phyloP scores from a whole-genome alignment of 192 early-diverging fungal genomes.

The Gonapodya prolifera region DNA sequence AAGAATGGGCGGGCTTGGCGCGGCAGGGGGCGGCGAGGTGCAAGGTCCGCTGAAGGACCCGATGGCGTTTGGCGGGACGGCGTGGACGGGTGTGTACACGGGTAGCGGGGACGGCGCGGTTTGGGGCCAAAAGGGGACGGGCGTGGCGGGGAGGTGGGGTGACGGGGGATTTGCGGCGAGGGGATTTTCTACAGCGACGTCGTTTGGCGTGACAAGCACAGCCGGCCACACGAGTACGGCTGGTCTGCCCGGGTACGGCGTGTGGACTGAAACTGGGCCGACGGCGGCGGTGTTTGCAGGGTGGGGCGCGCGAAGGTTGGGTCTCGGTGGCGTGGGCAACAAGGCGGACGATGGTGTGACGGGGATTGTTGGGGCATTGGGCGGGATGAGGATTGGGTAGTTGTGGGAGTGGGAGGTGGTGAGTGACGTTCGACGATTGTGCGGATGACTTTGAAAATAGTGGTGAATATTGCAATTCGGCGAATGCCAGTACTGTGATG shows the following conservation, averaged over 20 bases:
- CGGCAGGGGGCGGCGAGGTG: background rate
- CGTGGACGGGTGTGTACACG: background rate
- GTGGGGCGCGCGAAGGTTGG: background rate
- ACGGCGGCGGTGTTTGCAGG: background rate
- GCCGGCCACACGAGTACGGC: background rate
- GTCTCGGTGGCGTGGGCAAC: background rate
- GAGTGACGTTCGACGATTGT: too few species aligned
- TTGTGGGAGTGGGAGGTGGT: too few species aligned
- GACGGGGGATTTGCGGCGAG: too few species aligned
- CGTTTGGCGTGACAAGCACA: background rate
- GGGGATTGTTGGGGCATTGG: background rate
- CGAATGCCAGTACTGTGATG: too few species aligned
- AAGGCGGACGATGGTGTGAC: background rate
- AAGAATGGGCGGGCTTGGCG: background rate
- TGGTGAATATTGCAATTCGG: too few species aligned
- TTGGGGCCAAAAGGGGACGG: too few species aligned
- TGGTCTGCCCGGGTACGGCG: background rate
- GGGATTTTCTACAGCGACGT: too few species aligned
- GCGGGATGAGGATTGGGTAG: background rate
- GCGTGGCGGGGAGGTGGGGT: too few species aligned
- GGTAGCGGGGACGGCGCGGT: too few species aligned
- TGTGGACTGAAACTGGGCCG: background rate
- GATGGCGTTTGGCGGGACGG: background rate
- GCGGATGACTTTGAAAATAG: too few species aligned
- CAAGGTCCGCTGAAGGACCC: background rate